Evolutionary conservation across 116 monocot genomes (phyloP).

Genomic region (Zostera marina): DNA sequence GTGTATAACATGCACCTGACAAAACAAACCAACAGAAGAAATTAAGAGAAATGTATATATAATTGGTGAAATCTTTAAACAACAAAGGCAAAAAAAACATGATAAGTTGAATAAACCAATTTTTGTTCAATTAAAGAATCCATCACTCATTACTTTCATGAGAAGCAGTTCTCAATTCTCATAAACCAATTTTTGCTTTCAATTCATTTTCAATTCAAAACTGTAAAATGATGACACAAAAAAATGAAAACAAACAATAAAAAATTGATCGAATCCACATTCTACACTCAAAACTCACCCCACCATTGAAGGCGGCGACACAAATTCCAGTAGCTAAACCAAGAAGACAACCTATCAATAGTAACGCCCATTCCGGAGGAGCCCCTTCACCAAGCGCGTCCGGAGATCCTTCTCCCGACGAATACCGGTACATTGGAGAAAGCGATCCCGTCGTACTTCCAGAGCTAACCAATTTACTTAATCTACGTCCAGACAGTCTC

Average conservation of each 20-base stretch:
- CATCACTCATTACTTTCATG: no score
- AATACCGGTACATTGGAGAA: background rate
- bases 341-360: constrained; percentile 91
- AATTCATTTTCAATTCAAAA: background rate
- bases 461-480: constrained; percentile 2
- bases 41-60: background rate
- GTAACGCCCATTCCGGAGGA: constrained; percentile 96
- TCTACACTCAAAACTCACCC: constrained; percentile 25
- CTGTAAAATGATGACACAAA: no score
- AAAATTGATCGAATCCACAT: background rate
- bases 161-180: no score
- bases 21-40: background rate
- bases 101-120: no score
- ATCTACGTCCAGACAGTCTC: constrained; percentile 22
- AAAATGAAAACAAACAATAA: background rate
- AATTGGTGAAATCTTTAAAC: background rate
- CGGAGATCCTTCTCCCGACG: background rate
- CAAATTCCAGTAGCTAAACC: constrained; percentile 93
- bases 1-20: constrained; percentile 88
- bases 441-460: constrained; percentile 1
- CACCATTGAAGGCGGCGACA: constrained; percentile 91
- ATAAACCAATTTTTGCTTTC: no score
- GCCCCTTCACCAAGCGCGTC: constrained; percentile 84
- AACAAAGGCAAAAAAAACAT: no score
- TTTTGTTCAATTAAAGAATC: no score